Conservation (phyloP, 2,329 filamentous ascomycete species). For the Colletotrichum cereale region DNA sequence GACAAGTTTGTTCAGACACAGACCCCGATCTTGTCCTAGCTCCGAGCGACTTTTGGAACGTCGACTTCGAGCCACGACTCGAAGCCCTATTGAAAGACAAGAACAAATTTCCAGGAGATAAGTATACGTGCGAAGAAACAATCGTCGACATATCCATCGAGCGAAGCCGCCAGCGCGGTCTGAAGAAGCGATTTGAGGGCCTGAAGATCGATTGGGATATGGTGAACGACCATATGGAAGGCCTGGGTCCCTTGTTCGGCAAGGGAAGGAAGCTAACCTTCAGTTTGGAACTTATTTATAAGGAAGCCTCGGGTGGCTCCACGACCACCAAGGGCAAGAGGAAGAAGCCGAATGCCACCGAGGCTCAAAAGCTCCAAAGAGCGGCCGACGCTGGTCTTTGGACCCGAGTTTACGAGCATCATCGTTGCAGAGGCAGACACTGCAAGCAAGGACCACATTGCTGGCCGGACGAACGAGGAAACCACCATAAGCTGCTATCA, state of each 20-base stretch:
- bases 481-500: constrained; percentile 38
- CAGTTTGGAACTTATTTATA: background rate
- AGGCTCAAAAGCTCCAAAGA: constrained; percentile 7
- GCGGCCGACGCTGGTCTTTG: constrained; percentile 5
- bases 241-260: background rate
- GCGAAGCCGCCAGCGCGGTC: constrained; percentile 37
- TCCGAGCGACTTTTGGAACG: constrained; percentile 43
- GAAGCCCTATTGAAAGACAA: background rate
- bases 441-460: constrained; percentile 27
- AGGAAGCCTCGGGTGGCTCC: background rate
- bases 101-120: constrained; percentile 41
- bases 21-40: constrained; percentile 43
- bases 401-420: constrained; percentile 10
- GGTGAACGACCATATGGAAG: constrained; percentile 33
- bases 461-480: constrained; percentile 41
- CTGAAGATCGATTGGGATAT: constrained; percentile 41
- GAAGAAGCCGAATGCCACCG: background rate
- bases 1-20: constrained; percentile 40
- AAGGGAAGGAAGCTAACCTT: background rate
- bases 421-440: background rate
- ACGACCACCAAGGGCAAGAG: background rate
- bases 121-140: constrained; percentile 29
- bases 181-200: constrained; percentile 42
- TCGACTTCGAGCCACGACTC: constrained; percentile 37
- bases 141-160: constrained; percentile 41